These are phyloP conservation scores for Monotropa hypopitys DNA, from an alignment of 179 eudicot genomes.

Conservation along the genomic window DNA sequence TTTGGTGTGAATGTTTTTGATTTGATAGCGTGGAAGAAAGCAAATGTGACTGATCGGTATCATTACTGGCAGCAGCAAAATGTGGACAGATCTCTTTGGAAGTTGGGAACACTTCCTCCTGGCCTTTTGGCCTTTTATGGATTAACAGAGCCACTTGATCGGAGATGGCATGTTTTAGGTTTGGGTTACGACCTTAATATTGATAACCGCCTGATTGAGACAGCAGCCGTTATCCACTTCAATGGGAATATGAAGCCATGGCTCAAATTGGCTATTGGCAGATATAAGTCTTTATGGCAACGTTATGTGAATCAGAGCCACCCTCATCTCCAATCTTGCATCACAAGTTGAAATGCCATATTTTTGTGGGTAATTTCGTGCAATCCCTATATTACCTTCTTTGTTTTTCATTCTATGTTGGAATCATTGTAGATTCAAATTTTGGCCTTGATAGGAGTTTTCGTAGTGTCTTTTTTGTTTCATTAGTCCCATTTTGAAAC, in stretches of 20 bases:
- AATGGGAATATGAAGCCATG: conserved; percentile 74
- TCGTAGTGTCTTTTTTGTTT: background rate
- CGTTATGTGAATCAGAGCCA: conserved; percentile 46
- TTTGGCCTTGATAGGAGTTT: conserved; percentile 10
- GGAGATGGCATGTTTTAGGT: conserved; percentile 84
- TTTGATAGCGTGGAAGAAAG: conserved; percentile 61
- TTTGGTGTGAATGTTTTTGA: conserved; percentile 75
- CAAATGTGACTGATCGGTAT: conserved; percentile 46
- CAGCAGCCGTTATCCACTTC: conserved; percentile 71
- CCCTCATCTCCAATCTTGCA: conserved; percentile 46
- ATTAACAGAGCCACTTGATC: conserved; percentile 67
- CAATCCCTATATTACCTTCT: background rate
- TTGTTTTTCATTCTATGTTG: background rate
- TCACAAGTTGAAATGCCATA: conserved; percentile 21
- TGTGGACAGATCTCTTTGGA: conserved; percentile 47
- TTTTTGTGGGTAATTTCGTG: background rate
- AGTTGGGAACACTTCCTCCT: conserved; percentile 70
- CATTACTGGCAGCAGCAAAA: conserved; percentile 66
- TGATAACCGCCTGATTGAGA: conserved; percentile 59
- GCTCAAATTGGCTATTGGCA: conserved; percentile 43
- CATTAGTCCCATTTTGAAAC: background rate
- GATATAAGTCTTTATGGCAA: conserved; percentile 57
- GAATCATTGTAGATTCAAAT: conserved; percentile 13
- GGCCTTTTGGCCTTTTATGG: conserved; percentile 73
- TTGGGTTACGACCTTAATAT: conserved; percentile 62